Evolutionary conservation across 2,329 filamentous ascomycete species (phyloP), one percentile per base, ranked within the genome.

Genomic region (Tolypocladium paradoxum): DNA sequence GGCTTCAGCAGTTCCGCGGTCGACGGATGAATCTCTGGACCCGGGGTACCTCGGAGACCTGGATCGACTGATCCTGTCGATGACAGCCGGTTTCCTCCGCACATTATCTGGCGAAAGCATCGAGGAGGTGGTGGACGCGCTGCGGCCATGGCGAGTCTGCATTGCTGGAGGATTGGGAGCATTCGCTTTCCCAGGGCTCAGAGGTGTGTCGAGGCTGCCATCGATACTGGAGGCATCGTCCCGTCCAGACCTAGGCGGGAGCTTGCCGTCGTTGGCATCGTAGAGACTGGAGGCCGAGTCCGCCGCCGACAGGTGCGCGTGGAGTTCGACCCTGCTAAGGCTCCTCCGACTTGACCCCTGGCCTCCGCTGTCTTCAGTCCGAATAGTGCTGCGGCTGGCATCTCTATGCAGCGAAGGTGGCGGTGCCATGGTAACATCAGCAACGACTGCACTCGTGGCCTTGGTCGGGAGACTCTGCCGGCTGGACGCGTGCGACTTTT

Each of bases 1-100:
- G 7, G 79, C 70, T 64, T 81, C 79, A 18, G 78, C 75, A 16
- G 74, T 78, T 49, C 77, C 76, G 27, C 76, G 75, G 48, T 83
- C 82, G 51, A 79, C 67, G 1, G 81, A 84, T 1, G 81, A 83
- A 7, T 79, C 79, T 55, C 79, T 73, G 14, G 82, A 84, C 16
- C 70, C 73, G 8, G 68, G 68, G 31, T 66, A 67, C 7, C 65
- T 70, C 2, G 73, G 70, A 27, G 70, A 70, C 33, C 70, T 70
- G 9, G 76, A 71, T 9, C 70, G 71, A 55, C 71, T 77, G 48
- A 82, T 78, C n/a, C 76, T 76, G 59, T 79, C 74, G 53, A 82
- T 80, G 5, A 81, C 74, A 2, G 74, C 72, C 1, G 82, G 71
- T 55, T 73, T 67, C 64, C 75, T 65, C 57, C 70, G 62, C 37